Evolutionary conservation across 805 yeast genomes (phyloP).

Genomic region (Ogataea ramenticola): DNA sequence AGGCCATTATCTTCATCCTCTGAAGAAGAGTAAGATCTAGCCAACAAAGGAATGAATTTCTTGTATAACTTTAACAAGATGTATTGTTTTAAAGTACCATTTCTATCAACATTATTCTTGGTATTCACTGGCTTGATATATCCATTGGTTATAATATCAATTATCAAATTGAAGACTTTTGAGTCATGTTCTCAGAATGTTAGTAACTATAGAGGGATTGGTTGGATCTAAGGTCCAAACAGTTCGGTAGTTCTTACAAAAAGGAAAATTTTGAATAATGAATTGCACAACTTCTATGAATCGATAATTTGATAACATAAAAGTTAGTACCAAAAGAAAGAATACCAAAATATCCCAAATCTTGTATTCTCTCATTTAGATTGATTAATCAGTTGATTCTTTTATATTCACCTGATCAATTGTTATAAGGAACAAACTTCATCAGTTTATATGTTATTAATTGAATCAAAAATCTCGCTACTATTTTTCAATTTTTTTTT

Average conservation of each 20-base stretch:
- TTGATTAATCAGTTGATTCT: not conserved
- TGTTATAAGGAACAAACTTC: too few species aligned
- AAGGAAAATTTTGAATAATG: slow-evolving; percentile 10
- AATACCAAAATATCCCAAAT: slow-evolving; percentile 22
- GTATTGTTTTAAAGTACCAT: slow-evolving; percentile 23
- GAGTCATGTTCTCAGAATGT: not conserved
- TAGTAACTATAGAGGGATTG: not conserved
- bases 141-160: slow-evolving; percentile 20
- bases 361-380: slow-evolving; percentile 23
- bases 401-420: too few species aligned
- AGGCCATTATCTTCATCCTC: not conserved
- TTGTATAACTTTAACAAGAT: slow-evolving; percentile 12
- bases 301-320: slow-evolving; percentile 20
- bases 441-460: too few species aligned
- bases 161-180: slow-evolving; percentile 14
- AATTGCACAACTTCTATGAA: slow-evolving; percentile 12
- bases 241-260: slow-evolving; percentile 11
- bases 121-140: slow-evolving; percentile 23
- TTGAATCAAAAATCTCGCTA: too few species aligned
- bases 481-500: too few species aligned
- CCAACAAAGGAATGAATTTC: slow-evolving; percentile 12
- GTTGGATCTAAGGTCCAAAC: too few species aligned
- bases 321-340: slow-evolving; percentile 12
- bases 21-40: slow-evolving; percentile 12
- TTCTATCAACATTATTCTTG: slow-evolving; percentile 21